Percentiles rank a stretch among this genome's conserved stretches.
phyloP scores from a whole-genome alignment of 495 filamentous ascomycete species.

The Bryoglossum gracile region DNA sequence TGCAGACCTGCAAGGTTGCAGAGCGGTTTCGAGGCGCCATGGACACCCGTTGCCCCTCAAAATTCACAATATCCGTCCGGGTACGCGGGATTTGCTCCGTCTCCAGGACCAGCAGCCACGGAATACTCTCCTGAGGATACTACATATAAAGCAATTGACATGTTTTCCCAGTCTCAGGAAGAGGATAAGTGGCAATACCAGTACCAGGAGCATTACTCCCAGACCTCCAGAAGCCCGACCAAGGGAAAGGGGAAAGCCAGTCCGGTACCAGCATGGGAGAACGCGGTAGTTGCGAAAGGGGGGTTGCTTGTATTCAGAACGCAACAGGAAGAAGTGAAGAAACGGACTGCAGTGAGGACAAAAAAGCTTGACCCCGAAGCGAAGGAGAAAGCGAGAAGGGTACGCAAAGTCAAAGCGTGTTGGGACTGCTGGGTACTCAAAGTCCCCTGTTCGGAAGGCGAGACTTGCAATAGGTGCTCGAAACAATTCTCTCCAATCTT shows the following conservation, averaged over 20 bases:
- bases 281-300: neutral
- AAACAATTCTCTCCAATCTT: conserved; percentile 25
- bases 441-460: conserved; percentile 9
- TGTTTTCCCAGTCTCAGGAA: no score
- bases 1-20: neutral
- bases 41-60: conserved; percentile 8
- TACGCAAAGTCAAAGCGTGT: conserved; percentile 15
- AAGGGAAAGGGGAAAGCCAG: conserved; percentile 3
- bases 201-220: no score
- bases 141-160: neutral
- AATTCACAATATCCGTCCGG: neutral
- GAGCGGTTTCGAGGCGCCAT: neutral
- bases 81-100: conserved; percentile 6
- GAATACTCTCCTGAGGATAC: no score
- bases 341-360: conserved; percentile 2
- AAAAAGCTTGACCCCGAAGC: conserved; percentile 8
- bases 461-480: conserved; percentile 9
- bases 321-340: neutral
- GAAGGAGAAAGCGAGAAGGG: conserved; percentile 11
- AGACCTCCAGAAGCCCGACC: no score
- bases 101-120: conserved; percentile 3
- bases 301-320: neutral
- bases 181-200: no score
- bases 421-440: conserved; percentile 24
- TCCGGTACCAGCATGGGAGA: conserved; percentile 1